Conservation (phyloP, 2,329 filamentous ascomycete species). For the Colletotrichum musae region DNA sequence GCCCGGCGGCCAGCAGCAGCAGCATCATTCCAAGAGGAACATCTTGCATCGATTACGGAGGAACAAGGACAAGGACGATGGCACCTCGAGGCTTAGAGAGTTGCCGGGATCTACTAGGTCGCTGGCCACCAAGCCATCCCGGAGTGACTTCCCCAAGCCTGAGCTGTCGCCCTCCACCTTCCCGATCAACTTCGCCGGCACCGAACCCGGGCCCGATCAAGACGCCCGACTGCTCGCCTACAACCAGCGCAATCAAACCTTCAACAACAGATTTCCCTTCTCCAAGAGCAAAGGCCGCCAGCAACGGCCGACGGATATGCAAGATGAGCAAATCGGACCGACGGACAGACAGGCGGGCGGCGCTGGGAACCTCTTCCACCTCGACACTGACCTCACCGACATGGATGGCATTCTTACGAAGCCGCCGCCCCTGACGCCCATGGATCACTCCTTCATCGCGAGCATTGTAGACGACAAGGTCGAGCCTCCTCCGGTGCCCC, state of each 20-base stretch:
- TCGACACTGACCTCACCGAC: slow-evolving; percentile 90
- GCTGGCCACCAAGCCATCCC: slow-evolving; percentile 65
- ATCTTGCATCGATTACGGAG: slow-evolving; percentile 66
- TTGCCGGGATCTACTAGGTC: slow-evolving; percentile 68
- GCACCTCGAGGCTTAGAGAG: slow-evolving; percentile 60
- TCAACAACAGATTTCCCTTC: slow-evolving; percentile 76
- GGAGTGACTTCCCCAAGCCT: slow-evolving; percentile 59
- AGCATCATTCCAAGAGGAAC: slow-evolving; percentile 62
- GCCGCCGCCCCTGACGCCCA: slow-evolving; percentile 78
- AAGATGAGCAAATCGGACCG: slow-evolving; percentile 72
- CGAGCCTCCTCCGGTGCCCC: slow-evolving; percentile 45
- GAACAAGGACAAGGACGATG: slow-evolving; percentile 70
- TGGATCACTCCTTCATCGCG: slow-evolving; percentile 68
- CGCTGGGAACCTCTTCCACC: slow-evolving; percentile 74
- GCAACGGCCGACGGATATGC: slow-evolving; percentile 63
- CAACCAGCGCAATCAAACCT: slow-evolving; percentile 62
- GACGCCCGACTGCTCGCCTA: slow-evolving; percentile 44
- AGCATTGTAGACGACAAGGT: slow-evolving; percentile 60
- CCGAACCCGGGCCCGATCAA: slow-evolving; percentile 49
- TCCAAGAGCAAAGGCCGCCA: slow-evolving; percentile 66
- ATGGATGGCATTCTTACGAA: slow-evolving; percentile 92
- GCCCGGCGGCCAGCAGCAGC: slow-evolving; percentile 54
- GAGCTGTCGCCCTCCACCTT: slow-evolving; percentile 57
- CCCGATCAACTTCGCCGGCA: slow-evolving; percentile 48
- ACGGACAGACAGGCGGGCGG: slow-evolving; percentile 65